Conservation (phyloP, 2,329 filamentous ascomycete genomes). For the Monilinia vaccinii-corymbosi region DNA sequence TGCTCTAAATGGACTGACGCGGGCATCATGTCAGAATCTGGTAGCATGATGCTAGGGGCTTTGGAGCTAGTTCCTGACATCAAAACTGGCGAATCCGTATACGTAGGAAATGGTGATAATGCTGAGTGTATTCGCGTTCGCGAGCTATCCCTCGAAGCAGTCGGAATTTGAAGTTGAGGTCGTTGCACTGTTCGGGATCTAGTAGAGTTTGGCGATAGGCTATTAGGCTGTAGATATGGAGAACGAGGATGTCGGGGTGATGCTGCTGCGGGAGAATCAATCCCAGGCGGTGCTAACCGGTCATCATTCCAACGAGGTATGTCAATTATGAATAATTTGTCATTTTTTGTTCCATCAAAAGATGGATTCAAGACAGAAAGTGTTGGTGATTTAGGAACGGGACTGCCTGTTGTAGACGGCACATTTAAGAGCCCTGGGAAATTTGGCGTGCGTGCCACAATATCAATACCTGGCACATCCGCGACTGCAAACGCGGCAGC, state of each 20-base stretch:
- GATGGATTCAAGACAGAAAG: constrained; percentile 25
- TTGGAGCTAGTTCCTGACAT: constrained; percentile 23
- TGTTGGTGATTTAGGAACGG: constrained; percentile 32
- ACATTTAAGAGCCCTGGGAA: constrained; percentile 28
- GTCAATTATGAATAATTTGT: constrained; percentile 28
- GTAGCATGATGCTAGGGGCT: constrained; percentile 26
- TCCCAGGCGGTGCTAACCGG: constrained; percentile 36
- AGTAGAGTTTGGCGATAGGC: constrained; percentile 15
- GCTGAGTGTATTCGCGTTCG: constrained; percentile 22
- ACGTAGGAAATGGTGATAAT: constrained; percentile 26
- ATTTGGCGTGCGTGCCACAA: constrained; percentile 33
- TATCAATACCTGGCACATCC: constrained; percentile 25
- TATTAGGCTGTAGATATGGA: neutral
- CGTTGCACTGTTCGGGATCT: constrained; percentile 14
- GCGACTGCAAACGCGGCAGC: constrained; percentile 23
- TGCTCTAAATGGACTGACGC: constrained; percentile 21
- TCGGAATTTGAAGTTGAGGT: constrained; percentile 25
- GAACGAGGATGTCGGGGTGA: constrained; percentile 6
- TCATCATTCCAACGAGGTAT: constrained; percentile 29
- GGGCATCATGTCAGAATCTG: constrained; percentile 19
- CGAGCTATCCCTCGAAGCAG: constrained; percentile 24
- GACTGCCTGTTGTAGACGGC: constrained; percentile 19
- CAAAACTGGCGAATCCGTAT: constrained; percentile 27
- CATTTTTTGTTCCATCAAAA: constrained; percentile 17
- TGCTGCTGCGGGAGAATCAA: constrained; percentile 29